Percentiles rank a stretch among this genome's conserved stretches.
Conservation (phyloP, 164 flowering plant genomes). For the Vitis cinerea region DNA sequence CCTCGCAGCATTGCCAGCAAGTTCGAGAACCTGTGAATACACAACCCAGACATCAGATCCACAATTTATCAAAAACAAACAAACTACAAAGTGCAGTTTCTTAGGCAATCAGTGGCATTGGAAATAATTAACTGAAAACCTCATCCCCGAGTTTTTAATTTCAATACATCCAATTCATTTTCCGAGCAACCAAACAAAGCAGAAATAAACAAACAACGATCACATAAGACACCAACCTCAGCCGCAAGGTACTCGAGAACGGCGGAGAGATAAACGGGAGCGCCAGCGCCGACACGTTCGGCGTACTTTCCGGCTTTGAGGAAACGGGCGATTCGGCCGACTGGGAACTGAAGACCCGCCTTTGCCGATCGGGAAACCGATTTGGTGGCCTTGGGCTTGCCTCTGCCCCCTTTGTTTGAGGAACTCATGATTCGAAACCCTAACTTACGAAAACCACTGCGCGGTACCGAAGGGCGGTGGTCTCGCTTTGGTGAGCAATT, state of each 20-base stretch:
- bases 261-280: constrained; percentile 65
- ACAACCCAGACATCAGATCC: not conserved
- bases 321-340: constrained; percentile 64
- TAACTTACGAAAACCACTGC: not conserved
- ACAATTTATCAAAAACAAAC: no score
- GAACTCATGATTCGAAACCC: constrained; percentile 28
- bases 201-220: not conserved
- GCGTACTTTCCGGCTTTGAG: constrained; percentile 66
- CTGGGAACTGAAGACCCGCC: constrained; percentile 77
- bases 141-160: not conserved
- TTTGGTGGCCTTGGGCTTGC: constrained; percentile 52
- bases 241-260: constrained; percentile 67
- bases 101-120: no score
- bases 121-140: not conserved
- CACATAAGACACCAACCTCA: constrained; percentile 32
- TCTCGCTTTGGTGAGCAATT: no score
- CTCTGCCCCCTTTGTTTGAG: constrained; percentile 48
- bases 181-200: not conserved
- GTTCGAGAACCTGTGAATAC: constrained; percentile 51
- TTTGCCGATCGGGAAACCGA: constrained; percentile 51
- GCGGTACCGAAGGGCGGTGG: no score
- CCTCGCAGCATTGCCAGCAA: constrained; percentile 72
- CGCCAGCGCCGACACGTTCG: constrained; percentile 63
- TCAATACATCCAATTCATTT: not conserved
- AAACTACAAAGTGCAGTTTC: no score